Evolutionary conservation across 164 flowering plant species (phyloP), one percentile per base, ranked within the genome.

Genomic region (Litsea cubeba): DNA sequence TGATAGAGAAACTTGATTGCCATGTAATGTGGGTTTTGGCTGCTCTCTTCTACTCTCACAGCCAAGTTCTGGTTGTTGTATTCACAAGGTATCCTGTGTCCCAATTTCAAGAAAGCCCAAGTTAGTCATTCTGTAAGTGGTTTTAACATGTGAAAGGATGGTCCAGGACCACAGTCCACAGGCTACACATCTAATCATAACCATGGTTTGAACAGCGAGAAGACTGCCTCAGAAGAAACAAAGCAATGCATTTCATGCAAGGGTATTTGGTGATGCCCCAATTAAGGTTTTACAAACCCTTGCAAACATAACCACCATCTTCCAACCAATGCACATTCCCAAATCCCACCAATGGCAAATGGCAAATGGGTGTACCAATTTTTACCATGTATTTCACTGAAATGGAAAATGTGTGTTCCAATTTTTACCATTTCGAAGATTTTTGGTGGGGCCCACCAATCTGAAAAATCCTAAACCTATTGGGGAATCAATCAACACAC

Each of bases 1-100:
- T 95, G 99, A 72, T 85, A 90, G 17, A 93, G 81, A 71, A 95
- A 71, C 51, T 86, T 90, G 54, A 95, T 76, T 17, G 97, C 94
- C 30, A 95, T 77, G 75, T 88, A 84, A 67, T 89, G 50, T 71
- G 94, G 91, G 35, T 83, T 89, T 50, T 88, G 78, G 88, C 99
- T 95, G 12, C 83, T 81, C 71, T 93, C 96, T 74, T 93, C 98
- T 54, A 95, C 93, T 12, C 93, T 73, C 6, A 93, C 81, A 0
- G 88, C 84, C 78, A 95, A 73, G 58, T 93, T 95, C 75, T 87
- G 82, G 23, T 81, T 84, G 74, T 84, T 84, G 83, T 90, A 95
- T 2, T 81, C 90, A 78, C 99, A 95, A 7, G 92, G 91, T 20
- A 93, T 83, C 79, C 97, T 95, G 93, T 22, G 50, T 32, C 49